Conservation (phyloP, 1,284 basidiomycete species). For the Clitocybe nebularis region DNA sequence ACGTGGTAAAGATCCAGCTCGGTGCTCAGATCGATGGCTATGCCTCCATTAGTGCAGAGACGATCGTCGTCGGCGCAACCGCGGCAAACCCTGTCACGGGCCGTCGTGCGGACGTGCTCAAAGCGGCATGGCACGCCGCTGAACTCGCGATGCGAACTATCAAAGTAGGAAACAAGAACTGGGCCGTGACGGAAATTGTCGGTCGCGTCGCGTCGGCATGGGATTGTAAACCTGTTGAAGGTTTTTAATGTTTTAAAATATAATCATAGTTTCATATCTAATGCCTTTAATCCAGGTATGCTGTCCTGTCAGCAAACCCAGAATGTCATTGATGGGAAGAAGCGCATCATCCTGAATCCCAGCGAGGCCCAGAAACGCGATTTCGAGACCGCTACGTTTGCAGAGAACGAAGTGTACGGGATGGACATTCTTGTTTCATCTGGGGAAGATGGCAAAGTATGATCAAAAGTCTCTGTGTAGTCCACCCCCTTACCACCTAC, state of each 20-base stretch:
- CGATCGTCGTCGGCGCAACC: slow-evolving; percentile 80
- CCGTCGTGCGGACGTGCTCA: slow-evolving; percentile 84
- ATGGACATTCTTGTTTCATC: slow-evolving; percentile 93
- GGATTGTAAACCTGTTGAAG: slow-evolving; percentile 88
- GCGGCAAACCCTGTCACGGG: slow-evolving; percentile 76
- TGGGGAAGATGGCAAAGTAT: slow-evolving; percentile 83
- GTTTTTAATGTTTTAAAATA: slow-evolving; percentile 31
- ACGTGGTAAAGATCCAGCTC: slow-evolving; percentile 94
- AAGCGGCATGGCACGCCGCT: slow-evolving; percentile 90
- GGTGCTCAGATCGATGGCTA: slow-evolving; percentile 97
- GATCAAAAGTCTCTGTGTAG: slow-evolving; percentile 8
- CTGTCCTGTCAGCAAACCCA: slow-evolving; percentile 89
- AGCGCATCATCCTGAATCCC: slow-evolving; percentile 91
- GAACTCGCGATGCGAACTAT: slow-evolving; percentile 87
- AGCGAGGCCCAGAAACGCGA: slow-evolving; percentile 80
- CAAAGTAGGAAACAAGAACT: slow-evolving; percentile 92
- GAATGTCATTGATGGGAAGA: slow-evolving; percentile 96
- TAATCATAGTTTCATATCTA: slow-evolving; percentile 6
- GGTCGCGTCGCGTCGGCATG: slow-evolving; percentile 70
- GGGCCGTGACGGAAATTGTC: slow-evolving; percentile 88
- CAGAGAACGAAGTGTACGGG: slow-evolving; percentile 95
- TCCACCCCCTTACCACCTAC: neutral
- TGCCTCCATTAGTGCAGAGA: slow-evolving; percentile 88
- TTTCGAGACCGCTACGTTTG: slow-evolving; percentile 80
- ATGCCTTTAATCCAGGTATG: slow-evolving; percentile 55